Conservation (phyloP, 345 rosid species). For the Hibiscus tridactylites region DNA sequence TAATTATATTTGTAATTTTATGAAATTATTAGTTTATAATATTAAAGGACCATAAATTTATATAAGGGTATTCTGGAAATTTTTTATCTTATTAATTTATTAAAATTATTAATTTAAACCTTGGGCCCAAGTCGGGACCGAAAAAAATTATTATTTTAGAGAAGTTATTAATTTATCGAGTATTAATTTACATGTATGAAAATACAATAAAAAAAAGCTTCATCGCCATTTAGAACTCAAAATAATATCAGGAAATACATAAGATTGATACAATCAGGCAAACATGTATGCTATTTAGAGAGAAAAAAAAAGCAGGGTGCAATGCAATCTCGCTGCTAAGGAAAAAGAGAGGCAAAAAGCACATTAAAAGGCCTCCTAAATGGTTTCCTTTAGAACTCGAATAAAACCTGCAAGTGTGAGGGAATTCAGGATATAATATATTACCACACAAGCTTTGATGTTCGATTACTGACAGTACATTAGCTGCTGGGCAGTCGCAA, state of each 20-base stretch:
- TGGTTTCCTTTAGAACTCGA: constrained; percentile 8
- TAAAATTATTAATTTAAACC: too few relatives aligned
- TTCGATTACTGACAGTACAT: constrained; percentile 73
- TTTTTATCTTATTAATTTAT: too few relatives aligned
- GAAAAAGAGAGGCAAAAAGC: background rate
- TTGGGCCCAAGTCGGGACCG: too few relatives aligned
- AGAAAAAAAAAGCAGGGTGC: background rate
- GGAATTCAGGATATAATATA: constrained; percentile 9
- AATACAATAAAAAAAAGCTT: constrained; percentile 21
- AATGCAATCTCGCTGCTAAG: constrained; percentile 19
- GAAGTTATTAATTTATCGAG: too few relatives aligned
- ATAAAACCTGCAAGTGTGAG: constrained; percentile 28
- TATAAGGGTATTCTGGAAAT: too few relatives aligned
- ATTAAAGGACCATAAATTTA: too few relatives aligned
- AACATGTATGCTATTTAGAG: constrained; percentile 3
- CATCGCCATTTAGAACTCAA: constrained; percentile 19
- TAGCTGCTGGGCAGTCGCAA: constrained; percentile 80
- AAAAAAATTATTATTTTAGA: too few relatives aligned
- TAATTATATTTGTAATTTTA: too few relatives aligned
- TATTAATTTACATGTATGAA: background rate
- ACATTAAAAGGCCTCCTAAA: constrained; percentile 25
- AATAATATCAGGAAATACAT: background rate
- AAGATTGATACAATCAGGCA: constrained; percentile 12
- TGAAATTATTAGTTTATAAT: too few relatives aligned
- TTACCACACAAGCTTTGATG: constrained; percentile 5